Evolutionary conservation across 129 eudicot genomes (phyloP).

Genomic region (Pulicaria dysenterica): DNA sequence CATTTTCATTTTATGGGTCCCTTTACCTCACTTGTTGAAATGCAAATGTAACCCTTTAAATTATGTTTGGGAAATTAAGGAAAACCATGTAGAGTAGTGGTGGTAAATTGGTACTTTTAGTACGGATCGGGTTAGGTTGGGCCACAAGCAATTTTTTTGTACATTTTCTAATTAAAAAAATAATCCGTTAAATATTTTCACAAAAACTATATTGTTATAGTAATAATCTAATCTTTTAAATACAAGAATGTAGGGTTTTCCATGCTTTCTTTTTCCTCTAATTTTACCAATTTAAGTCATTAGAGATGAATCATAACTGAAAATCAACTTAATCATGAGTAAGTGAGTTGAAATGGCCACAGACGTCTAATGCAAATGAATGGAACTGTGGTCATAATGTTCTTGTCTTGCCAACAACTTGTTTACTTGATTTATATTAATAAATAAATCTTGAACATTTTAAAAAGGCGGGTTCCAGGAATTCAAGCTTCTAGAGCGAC

Average conservation of each 20-base stretch:
- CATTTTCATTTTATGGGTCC: neutral
- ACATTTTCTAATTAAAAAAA: too few species aligned
- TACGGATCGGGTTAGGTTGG: neutral
- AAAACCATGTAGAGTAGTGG: neutral
- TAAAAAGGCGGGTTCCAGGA: conserved; percentile 82
- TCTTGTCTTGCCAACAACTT: neutral
- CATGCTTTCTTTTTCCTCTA: neutral
- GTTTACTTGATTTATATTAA: conserved; percentile 2
- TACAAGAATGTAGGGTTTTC: neutral
- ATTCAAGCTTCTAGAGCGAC: conserved; percentile 85
- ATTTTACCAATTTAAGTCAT: neutral
- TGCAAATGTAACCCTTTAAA: too few species aligned
- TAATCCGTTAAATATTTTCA: too few species aligned
- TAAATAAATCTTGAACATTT: neutral
- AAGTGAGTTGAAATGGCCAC: neutral
- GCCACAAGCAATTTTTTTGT: neutral
- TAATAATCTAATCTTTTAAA: too few species aligned
- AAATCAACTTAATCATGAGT: neutral
- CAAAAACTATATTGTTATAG: too few species aligned
- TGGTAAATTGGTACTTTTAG: neutral
- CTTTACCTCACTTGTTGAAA: too few species aligned
- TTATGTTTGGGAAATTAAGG: neutral
- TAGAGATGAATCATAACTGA: neutral
- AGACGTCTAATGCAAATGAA: neutral
- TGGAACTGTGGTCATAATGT: neutral